Conservation (phyloP, 129 eudicot genomes). For the Tagetes patula region DNA sequence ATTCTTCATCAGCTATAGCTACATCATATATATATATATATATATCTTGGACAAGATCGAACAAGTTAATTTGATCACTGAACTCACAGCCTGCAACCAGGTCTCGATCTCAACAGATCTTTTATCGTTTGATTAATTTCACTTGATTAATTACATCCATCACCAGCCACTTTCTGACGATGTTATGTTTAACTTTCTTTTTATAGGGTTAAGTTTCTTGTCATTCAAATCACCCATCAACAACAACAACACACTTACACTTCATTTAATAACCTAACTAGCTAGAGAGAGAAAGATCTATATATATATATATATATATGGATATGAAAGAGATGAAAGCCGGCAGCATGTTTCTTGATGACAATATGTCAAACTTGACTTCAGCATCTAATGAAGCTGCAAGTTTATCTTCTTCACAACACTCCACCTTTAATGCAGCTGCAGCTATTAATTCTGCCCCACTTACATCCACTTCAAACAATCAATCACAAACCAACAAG, state of each 20-base stretch:
- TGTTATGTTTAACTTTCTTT: background rate
- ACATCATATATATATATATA: too few species aligned
- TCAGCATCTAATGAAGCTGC: constrained; percentile 68
- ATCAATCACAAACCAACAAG: constrained; percentile 45
- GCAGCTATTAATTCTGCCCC: too few species aligned
- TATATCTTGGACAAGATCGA: background rate
- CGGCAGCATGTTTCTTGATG: constrained; percentile 34
- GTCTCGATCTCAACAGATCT: constrained; percentile 20
- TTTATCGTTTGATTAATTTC: constrained; percentile 2
- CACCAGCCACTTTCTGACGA: constrained; percentile 9
- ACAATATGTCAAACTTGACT: constrained; percentile 65
- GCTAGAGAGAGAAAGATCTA: constrained; percentile 27
- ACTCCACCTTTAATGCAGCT: too few species aligned
- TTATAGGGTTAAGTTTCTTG: constrained; percentile 29
- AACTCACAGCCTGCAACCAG: constrained; percentile 4
- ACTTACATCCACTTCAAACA: constrained; percentile 22
- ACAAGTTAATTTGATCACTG: constrained; percentile 20
- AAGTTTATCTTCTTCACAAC: constrained; percentile 52
- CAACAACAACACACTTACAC: background rate
- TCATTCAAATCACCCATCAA: constrained; percentile 29
- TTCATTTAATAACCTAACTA: constrained; percentile 26
- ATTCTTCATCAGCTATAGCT: too few species aligned
- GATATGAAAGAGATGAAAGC: constrained; percentile 39
- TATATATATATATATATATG: too few species aligned
- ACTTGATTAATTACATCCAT: too few species aligned